Evolutionary conservation across 495 filamentous ascomycete genomes (phyloP), one percentile per base, ranked within the genome.

Genomic region (Hyaloscypha variabilis): DNA sequence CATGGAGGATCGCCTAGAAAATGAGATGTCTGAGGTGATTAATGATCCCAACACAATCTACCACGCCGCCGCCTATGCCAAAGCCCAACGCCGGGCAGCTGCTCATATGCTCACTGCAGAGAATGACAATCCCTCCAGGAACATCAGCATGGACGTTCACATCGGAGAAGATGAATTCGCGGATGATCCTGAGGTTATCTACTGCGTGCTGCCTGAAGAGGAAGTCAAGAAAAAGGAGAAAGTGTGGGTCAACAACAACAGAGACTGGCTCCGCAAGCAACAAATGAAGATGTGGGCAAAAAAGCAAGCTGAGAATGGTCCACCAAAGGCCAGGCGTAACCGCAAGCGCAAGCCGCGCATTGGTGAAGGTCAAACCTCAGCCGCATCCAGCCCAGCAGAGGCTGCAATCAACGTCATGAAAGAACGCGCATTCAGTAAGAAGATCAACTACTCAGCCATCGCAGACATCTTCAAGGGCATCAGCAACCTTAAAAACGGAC

Each of bases 191-290:
- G 95, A 99, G 75, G 91, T 98, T 25, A 73, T 78, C 60, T 86
- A 88, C 67, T 96, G 92, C 75, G 73, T 90, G 49, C 83, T 97
- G n/a, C 79, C 80, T 0, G 81, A 85, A 6, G 79, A 79, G 2
- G 94, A 98, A 75, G 80, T 87, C 2, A 81, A 82, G 5, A 81
- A 93, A 67, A 97, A 97, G 72, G 92, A 96, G 74, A 81, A 83
- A 52, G 91, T 98, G 60, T 99, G 95, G 95, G 84, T 93, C n/a
- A 90, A 93, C 65, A 87, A 91, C 68, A 97, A 98, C 76, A 90
- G 92, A 71, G 91, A 94, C 60, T 99, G 91, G 77, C 81, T 99
- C 42, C 90, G 94, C 6, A 82, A 86, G 25, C 85, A 93, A 74
- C 91, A 97, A 73, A 85, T 88, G 55, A 94, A 93, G 75, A 80